Percentiles rank a stretch among this genome's conserved stretches.
These are phyloP conservation scores for Podaxis sp. DNA, from an alignment of 768 basidiomycete genomes.

Conservation along the genomic window DNA sequence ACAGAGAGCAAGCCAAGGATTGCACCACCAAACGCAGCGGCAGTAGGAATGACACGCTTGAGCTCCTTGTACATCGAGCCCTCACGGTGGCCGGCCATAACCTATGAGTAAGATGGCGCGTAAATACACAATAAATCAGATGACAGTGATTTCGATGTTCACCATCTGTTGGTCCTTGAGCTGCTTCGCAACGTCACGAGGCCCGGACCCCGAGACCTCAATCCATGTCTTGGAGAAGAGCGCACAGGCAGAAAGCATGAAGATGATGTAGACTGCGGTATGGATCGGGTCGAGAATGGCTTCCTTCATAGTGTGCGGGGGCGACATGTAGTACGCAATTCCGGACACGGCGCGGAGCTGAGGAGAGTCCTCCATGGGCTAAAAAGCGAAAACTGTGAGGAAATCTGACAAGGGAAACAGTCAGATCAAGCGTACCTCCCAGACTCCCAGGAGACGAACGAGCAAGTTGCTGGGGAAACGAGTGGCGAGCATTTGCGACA, in stretches of 20 bases:
- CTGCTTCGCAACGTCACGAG: conserved; percentile 95
- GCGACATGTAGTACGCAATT: conserved; percentile 96
- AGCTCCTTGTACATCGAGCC: conserved; percentile 99
- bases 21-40: conserved; percentile 97
- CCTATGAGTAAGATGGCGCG: conserved; percentile 31
- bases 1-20: conserved; percentile 91
- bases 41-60: conserved; percentile 96
- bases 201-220: conserved; percentile 94
- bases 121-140: neutral
- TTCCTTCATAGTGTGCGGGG: conserved; percentile 90
- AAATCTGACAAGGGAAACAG: neutral
- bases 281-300: conserved; percentile 93
- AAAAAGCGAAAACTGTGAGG: conserved; percentile 3
- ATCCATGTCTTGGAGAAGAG: conserved; percentile 99
- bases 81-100: conserved; percentile 90
- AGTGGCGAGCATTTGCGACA: conserved; percentile 91
- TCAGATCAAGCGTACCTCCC: conserved; percentile 71
- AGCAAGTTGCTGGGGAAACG: conserved; percentile 92
- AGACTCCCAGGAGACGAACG: conserved; percentile 89
- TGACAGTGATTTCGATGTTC: conserved; percentile 13
- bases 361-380: conserved; percentile 93
- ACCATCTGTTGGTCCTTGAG: conserved; percentile 99
- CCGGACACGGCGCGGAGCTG: conserved; percentile 90
- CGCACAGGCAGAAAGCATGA: conserved; percentile 93
- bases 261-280: conserved; percentile 84